A percentile compares a stretch with the other conserved stretches of the same genome.
phyloP scores from a whole-genome alignment of 2,329 filamentous ascomycete species.

The Dothistroma septosporum region DNA sequence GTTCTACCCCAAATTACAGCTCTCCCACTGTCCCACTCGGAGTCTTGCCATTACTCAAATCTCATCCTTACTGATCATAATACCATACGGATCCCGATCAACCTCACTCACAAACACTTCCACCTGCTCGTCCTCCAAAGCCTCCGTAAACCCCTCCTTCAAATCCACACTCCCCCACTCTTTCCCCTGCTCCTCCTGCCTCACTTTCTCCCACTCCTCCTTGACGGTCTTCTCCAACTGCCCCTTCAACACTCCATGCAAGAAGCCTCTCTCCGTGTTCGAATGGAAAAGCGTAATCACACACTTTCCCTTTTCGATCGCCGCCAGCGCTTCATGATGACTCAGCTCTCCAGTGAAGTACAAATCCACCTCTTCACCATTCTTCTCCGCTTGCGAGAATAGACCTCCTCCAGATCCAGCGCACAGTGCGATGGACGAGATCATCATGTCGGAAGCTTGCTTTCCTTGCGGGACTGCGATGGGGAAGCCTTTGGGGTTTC shows the following conservation, averaged over 20 bases:
- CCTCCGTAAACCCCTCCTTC: conserved; percentile 50
- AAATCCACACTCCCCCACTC: conserved; percentile 37
- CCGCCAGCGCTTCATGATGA: conserved; percentile 85
- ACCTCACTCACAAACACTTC: conserved; percentile 70
- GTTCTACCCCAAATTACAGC: no score
- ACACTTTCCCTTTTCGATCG: conserved; percentile 75
- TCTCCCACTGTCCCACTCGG: no score
- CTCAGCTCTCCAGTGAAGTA: conserved; percentile 89
- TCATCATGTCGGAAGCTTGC: conserved; percentile 51
- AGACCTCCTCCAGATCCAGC: conserved; percentile 82
- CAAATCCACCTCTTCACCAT: conserved; percentile 61
- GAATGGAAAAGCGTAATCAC: conserved; percentile 87
- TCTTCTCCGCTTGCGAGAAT: conserved; percentile 55
- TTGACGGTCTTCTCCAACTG: conserved; percentile 60
- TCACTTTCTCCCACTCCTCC: conserved; percentile 51
- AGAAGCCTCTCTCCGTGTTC: conserved; percentile 83
- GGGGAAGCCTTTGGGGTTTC: conserved; percentile 62
- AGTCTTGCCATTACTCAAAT: conserved; percentile 6
- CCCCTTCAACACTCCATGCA: conserved; percentile 65
- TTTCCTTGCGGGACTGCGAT: conserved; percentile 60
- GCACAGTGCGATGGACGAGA: conserved; percentile 75
- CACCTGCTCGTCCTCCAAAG: conserved; percentile 52
- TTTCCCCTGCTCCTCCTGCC: conserved; percentile 41
- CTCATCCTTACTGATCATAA: conserved; percentile 50
- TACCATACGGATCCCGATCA: conserved; percentile 84